Base-by-base conservation (phyloP, 495 filamentous ascomycete genomes). In the Penicillium psychrofluorescens region DNA sequence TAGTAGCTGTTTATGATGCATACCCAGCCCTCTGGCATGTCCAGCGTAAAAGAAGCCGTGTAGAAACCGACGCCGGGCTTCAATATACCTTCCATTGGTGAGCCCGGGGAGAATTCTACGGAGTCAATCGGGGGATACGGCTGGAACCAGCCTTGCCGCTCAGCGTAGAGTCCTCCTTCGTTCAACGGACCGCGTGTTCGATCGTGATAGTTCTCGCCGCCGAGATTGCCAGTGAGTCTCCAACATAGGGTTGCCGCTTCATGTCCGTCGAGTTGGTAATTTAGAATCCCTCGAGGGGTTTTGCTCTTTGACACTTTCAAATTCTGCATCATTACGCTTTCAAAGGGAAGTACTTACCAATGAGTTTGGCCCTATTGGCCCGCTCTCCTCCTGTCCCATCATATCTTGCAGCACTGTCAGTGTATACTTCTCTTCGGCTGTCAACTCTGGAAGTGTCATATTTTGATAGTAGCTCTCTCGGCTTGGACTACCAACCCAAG, bases 221-320 rank as follows among this genome's bases (percentile, higher is more conserved):
- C 80, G 2, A 90, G 64, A 46, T 92, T 90, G 4, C 87, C 86
- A 0, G 85, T 88, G 10, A 90, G 54, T 58, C 87, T 89, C 87
- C 86, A 90, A 31, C 67, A 72, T 31, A 86, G 72, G 32, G 65
- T 62, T 41, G 50, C 52, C 13, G 67, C 57, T 8, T 61, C 46
- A 11, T 65, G 74, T 27, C 75, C 70, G 8, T 65, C 61, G 11
- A 79, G 64, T 0, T 53, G 43, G 53, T 84, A 88, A 51, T 73
- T 59, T 9, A 87, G 51, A 28, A 90, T 81, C 7, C 86, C 86
- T 29, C 85, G 76, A 1, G 86, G 86, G 31, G 63, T 60, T 58
- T 90, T 90, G 76, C 83, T 83, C 54, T 40, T 66, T 56, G 27
- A 78, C 80, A 0, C 71, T 57, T 14, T 63, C 58, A 30, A 90